A percentile compares a stretch with the other conserved stretches of the same genome.
Conservation (phyloP, 179 eudicot species). For the Pouteria campechiana region DNA sequence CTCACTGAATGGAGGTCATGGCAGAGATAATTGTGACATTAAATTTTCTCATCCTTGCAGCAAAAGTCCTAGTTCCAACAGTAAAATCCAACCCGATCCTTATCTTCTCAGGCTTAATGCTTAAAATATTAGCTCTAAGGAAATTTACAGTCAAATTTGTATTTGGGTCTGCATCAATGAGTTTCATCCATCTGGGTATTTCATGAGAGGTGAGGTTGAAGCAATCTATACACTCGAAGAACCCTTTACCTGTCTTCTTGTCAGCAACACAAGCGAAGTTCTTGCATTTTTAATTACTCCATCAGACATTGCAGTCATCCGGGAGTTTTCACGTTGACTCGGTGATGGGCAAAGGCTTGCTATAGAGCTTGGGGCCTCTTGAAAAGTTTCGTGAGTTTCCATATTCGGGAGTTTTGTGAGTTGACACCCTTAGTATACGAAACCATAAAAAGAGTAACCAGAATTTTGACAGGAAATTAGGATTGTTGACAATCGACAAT, state of each 20-base stretch:
- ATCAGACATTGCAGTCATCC: slow-evolving; percentile 32
- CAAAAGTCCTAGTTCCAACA: slow-evolving; percentile 39
- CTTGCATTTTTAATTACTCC: slow-evolving; percentile 42
- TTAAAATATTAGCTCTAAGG: slow-evolving; percentile 19
- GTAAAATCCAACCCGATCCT: slow-evolving; percentile 48
- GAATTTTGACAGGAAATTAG: too few species aligned
- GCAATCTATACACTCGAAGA: slow-evolving; percentile 42
- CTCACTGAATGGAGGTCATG: slow-evolving; percentile 40
- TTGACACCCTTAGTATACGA: too few species aligned
- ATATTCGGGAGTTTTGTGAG: too few species aligned
- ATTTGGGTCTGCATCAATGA: slow-evolving; percentile 9
- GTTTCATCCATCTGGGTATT: slow-evolving; percentile 30
- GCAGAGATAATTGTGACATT: slow-evolving; percentile 40
- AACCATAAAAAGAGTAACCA: too few species aligned
- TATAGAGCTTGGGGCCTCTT: too few species aligned
- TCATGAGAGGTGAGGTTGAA: slow-evolving; percentile 36
- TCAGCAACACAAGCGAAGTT: slow-evolving; percentile 32
- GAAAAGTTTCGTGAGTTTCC: too few species aligned
- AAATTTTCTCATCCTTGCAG: slow-evolving; percentile 43
- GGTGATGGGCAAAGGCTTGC: slow-evolving; percentile 18
- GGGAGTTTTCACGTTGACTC: slow-evolving; percentile 44
- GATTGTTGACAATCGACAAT: too few species aligned
- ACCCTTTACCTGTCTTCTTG: slow-evolving; percentile 19
- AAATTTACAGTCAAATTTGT: slow-evolving; percentile 22
- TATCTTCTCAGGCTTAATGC: slow-evolving; percentile 22